Base-by-base conservation (phyloP, 495 filamentous ascomycete species). In the Aspergillus conjunctus region DNA sequence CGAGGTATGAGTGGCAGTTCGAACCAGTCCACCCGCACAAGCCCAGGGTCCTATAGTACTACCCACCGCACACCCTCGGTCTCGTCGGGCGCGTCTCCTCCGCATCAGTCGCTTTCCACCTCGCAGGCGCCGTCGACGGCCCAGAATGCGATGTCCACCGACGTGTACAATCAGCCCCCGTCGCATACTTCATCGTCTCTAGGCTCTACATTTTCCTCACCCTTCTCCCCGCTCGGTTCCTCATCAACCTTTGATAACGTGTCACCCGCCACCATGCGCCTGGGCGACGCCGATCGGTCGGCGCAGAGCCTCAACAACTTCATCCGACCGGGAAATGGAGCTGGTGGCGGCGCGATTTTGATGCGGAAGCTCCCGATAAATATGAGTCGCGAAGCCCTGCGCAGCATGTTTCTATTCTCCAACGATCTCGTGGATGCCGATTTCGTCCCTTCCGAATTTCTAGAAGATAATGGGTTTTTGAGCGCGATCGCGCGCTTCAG, bases 351-450 rank as follows among this genome's bases (percentile, higher is more conserved):
- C 66, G 82, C 79, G 71, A 87, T 85, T 54, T 72, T 91, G 51
- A 88, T 97, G 75, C 89, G 89, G 62, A 89, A 86, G 66, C 82
- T 97, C 0, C 89, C 92, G 7, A 70, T 78, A 54, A 91, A 88
- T 66, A 93, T 86, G 18, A 86, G 83, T 52, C 80, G 86, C 56
- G 89, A 93, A 58, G 81, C 84, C 41, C 77, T 96, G 60, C 85
- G 88, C 61, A 83, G 88, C 62, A 92, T 97, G 87, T 81, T 95
- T 15, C 78, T 94, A 14, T 95, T 92, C 70, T 90, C 91, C 26
- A 90, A 94, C 67, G 91, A 93, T 54, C 81, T 95, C 33, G 74
- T 91, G 53, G 84, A 88, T 63, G 83, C 86, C 52, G 88, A 93
- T 59, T 83, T 95, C 62, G 75, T 93, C 12, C 78, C 83, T 7